Evolutionary conservation across 2,329 filamentous ascomycete genomes (phyloP), one percentile per base, ranked within the genome.

Genomic region (Talaromyces rugulosus): DNA sequence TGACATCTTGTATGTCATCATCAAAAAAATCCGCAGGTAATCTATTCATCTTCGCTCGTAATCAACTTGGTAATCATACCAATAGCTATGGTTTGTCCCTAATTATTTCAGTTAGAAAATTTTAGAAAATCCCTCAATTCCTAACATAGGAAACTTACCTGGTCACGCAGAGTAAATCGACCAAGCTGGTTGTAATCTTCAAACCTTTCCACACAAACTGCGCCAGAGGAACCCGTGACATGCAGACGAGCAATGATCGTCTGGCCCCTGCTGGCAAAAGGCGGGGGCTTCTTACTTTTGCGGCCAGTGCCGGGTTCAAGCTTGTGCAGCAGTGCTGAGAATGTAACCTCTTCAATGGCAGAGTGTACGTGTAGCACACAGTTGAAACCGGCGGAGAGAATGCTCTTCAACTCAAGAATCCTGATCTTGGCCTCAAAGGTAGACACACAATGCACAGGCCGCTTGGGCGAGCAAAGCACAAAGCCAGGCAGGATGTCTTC

Each of bases 11-110:
- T 55, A 53, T 34, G 55, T 50, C 33, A 33, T 56, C 31, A 56
- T 59, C 40, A 40, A 56, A 50, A 59, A 42, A 53, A n/a, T 50
- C 36, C 51, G 42, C 5, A 12, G 34, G 12, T 51, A 50, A 52
- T 54, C n/a, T 57, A 52, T 23, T 33, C 34, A 11, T 30, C n/a
- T 53, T 65, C 61, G 55, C 82, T 78, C 4, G 78, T 81, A 68
- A 90, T 86, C 64, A 99, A 85, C 84, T 93, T 97, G 63, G 92
- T 97, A 76, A 99, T 96, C 86, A 99, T 99, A 73, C 95, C 95
- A 80, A 99, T 99, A 61, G 95, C 95, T 81, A 99, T 97, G 0
- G 95, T 99, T 90, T 98, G 94, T 71, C 95, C 95, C 88, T 98
- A 73, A 60, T 74, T 66, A 68, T 58, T 23, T 23, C 23, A 23